These are phyloP conservation scores for Spathaspora boniae DNA, from an alignment of 805 yeast genomes.

Conservation along the genomic window DNA sequence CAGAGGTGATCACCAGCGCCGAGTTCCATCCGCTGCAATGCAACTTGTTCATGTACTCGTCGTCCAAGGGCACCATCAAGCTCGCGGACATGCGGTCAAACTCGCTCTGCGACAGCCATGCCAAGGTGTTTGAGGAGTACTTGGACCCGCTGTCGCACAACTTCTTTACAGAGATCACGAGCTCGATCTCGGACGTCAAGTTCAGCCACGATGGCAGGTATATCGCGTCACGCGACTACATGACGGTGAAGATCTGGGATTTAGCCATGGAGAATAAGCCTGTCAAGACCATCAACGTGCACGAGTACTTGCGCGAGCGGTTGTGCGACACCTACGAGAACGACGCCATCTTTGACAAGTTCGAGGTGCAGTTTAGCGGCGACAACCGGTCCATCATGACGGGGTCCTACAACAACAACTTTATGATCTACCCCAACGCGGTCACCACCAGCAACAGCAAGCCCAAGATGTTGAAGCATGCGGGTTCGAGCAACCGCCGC, in stretches of 20 bases:
- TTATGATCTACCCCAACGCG: slow-evolving; percentile 92
- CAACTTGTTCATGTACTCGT: slow-evolving; percentile 91
- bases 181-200: slow-evolving; percentile 89
- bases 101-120: slow-evolving; percentile 88
- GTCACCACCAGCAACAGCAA: slow-evolving; percentile 13
- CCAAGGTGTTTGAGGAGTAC: slow-evolving; percentile 87
- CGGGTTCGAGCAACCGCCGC: slow-evolving; percentile 14
- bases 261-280: slow-evolving; percentile 96
- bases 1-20: slow-evolving; percentile 95
- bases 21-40: slow-evolving; percentile 94
- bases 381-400: slow-evolving; percentile 92
- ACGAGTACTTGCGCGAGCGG: slow-evolving; percentile 89
- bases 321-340: slow-evolving; percentile 97
- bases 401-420: slow-evolving; percentile 95
- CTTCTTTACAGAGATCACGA: slow-evolving; percentile 95
- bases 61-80: slow-evolving; percentile 93
- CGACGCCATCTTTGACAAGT: slow-evolving; percentile 97
- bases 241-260: slow-evolving; percentile 98
- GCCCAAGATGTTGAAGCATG: slow-evolving; percentile 8
- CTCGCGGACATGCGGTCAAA: slow-evolving; percentile 95
- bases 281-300: slow-evolving; percentile 88
- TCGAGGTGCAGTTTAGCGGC: slow-evolving; percentile 93
- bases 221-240: slow-evolving; percentile 94
- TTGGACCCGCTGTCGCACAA: slow-evolving; percentile 90
- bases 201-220: slow-evolving; percentile 90